phyloP scores from a whole-genome alignment of 768 basidiomycete species.

The Trametopsis cervina region DNA sequence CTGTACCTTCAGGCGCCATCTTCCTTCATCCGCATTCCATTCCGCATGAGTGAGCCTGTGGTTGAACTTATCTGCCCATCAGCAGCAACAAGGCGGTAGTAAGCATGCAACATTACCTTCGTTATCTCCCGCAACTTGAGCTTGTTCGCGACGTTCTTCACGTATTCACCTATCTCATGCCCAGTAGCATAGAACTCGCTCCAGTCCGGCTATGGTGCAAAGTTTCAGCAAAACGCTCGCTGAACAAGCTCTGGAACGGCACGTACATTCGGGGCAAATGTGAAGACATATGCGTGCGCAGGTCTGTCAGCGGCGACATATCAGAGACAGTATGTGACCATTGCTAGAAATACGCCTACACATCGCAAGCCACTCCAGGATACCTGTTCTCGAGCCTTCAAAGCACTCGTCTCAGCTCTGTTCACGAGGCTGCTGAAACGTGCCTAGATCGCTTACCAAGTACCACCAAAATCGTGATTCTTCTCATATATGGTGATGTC shows the following conservation, averaged over 20 bases:
- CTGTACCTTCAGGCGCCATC: not conserved
- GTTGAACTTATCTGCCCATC: too few relatives aligned
- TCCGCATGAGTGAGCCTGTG: conserved; percentile 1
- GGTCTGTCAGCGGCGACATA: not conserved
- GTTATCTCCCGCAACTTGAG: not conserved
- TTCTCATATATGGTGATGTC: conserved; percentile 52
- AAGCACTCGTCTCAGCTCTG: not conserved
- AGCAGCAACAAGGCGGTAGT: too few relatives aligned
- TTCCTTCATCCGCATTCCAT: not conserved
- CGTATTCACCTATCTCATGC: too few relatives aligned
- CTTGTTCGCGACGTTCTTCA: not conserved
- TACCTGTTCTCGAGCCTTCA: conserved; percentile 4
- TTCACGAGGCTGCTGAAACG: not conserved
- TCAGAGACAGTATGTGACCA: not conserved
- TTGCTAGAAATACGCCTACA: not conserved
- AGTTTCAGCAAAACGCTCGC: not conserved
- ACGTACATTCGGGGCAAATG: conserved; percentile 2
- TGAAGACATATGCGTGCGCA: not conserved
- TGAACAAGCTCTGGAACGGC: not conserved
- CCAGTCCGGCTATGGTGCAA: not conserved
- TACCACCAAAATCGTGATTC: conserved; percentile 46
- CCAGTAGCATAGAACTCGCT: too few relatives aligned
- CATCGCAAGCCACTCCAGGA: conserved; percentile 5
- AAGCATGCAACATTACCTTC: too few relatives aligned
- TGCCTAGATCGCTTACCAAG: conserved; percentile 46